Percentiles rank a stretch among this genome's conserved stretches.
Conservation (phyloP, 768 basidiomycete species). For the Amanita exitialis region DNA sequence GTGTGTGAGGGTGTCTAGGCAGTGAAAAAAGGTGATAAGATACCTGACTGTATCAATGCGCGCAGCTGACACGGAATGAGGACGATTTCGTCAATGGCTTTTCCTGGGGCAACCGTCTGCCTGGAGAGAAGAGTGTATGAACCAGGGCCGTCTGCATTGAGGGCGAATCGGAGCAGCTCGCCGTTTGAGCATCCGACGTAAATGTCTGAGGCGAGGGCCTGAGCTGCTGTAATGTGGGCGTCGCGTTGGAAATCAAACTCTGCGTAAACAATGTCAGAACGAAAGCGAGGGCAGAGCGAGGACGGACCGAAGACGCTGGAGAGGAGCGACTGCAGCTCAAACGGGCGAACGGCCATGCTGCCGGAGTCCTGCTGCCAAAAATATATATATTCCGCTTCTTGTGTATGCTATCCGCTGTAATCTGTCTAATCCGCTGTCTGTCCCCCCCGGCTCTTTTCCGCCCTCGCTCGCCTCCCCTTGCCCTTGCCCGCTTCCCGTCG, state of each 20-base stretch:
- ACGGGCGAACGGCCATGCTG: too few relatives aligned
- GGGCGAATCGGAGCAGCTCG: conserved; percentile 68
- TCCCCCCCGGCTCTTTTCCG: too few relatives aligned
- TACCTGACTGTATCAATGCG: conserved; percentile 70
- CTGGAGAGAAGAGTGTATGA: conserved; percentile 61
- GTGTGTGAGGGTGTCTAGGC: too few relatives aligned
- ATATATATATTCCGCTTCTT: too few relatives aligned
- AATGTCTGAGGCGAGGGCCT: conserved; percentile 53
- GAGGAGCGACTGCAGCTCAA: too few relatives aligned
- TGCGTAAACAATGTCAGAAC: neutral
- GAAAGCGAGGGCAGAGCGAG: too few relatives aligned
- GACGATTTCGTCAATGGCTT: conserved; percentile 73
- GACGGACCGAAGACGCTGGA: too few relatives aligned
- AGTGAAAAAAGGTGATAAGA: conserved; percentile 7
- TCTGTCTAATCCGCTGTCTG: too few relatives aligned
- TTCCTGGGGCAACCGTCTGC: conserved; percentile 56
- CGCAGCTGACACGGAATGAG: conserved; percentile 69
- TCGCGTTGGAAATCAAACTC: neutral
- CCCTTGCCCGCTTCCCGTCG: too few relatives aligned
- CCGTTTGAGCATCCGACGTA: conserved; percentile 85
- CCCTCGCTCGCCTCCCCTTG: too few relatives aligned
- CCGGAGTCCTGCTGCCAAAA: too few relatives aligned
- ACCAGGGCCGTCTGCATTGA: conserved; percentile 51
- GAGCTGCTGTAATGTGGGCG: neutral
- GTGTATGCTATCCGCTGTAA: too few relatives aligned